Evolutionary conservation across 768 basidiomycete genomes (phyloP).

Genomic region (Agrocybe praecox): DNA sequence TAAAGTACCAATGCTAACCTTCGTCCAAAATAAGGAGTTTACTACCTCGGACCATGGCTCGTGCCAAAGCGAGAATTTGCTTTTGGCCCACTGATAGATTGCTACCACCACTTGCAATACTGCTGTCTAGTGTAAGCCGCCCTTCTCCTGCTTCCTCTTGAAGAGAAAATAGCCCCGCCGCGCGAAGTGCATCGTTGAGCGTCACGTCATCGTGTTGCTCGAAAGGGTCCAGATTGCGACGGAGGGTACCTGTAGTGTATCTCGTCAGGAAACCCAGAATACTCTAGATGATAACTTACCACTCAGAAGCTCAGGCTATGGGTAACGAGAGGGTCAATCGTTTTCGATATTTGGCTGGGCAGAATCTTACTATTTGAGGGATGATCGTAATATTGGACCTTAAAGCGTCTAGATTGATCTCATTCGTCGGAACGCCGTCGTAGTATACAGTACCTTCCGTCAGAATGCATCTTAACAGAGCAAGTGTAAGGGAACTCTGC

Average conservation of each 20-base stretch:
- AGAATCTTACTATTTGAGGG: constrained; percentile 41
- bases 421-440: constrained; percentile 53
- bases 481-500: constrained; percentile 58
- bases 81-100: constrained; percentile 81
- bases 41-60: constrained; percentile 60
- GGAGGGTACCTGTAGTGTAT: constrained; percentile 52
- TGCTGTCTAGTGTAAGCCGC: constrained; percentile 47
- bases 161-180: constrained; percentile 42
- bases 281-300: constrained; percentile 26
- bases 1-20: constrained; percentile 37
- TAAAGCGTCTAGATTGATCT: constrained; percentile 58
- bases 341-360: constrained; percentile 42
- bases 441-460: constrained; percentile 62
- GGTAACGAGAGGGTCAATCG: neutral
- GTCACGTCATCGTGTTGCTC: constrained; percentile 53
- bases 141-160: constrained; percentile 48
- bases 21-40: constrained; percentile 67
- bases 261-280: neutral
- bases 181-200: constrained; percentile 40
- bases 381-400: constrained; percentile 65
- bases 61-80: constrained; percentile 69
- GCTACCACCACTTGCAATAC: constrained; percentile 54
- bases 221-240: constrained; percentile 70
- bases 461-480: constrained; percentile 58
- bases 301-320: constrained; percentile 50